Conservation (phyloP, 2,329 filamentous ascomycete species). For the Pseudovirgaria hyperparasitica region DNA sequence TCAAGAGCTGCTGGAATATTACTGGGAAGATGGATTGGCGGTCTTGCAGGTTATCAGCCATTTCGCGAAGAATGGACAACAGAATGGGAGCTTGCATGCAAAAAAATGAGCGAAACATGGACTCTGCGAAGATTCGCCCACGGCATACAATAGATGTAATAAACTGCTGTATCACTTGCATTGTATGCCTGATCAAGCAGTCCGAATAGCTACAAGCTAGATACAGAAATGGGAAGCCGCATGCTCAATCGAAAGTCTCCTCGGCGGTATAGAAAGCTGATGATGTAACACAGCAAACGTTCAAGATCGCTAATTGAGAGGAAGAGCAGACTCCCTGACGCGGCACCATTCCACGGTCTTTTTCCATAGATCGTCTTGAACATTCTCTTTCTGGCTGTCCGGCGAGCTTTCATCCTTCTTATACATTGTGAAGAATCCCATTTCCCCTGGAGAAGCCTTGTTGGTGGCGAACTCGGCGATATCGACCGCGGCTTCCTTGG, state of each 20-base stretch:
- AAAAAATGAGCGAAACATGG: constrained; percentile 23
- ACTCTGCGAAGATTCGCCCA: too few relatives aligned
- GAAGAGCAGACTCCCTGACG: too few relatives aligned
- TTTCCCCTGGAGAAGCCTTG: constrained; percentile 14
- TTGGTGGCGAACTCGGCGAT: constrained; percentile 16
- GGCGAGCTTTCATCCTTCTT: constrained; percentile 17
- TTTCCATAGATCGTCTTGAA: constrained; percentile 21
- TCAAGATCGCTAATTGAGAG: too few relatives aligned
- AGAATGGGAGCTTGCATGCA: constrained; percentile 24
- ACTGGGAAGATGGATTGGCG: constrained; percentile 27
- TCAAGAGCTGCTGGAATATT: constrained; percentile 17
- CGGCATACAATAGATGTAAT: too few relatives aligned
- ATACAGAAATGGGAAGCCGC: too few relatives aligned
- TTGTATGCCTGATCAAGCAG: too few relatives aligned
- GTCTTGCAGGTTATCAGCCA: constrained; percentile 26
- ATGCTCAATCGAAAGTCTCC: too few relatives aligned
- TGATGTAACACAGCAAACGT: too few relatives aligned
- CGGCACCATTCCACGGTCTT: constrained; percentile 24
- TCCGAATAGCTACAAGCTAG: too few relatives aligned
- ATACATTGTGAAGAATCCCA: constrained; percentile 22
- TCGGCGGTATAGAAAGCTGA: too few relatives aligned
- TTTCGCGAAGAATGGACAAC: constrained; percentile 24
- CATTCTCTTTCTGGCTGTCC: constrained; percentile 16
- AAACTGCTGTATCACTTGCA: too few relatives aligned
- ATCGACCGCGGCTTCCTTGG: constrained; percentile 17